Evolutionary conservation across 768 basidiomycete genomes (phyloP), one percentile per base, ranked within the genome.

Genomic region (Jaapia argillacea): DNA sequence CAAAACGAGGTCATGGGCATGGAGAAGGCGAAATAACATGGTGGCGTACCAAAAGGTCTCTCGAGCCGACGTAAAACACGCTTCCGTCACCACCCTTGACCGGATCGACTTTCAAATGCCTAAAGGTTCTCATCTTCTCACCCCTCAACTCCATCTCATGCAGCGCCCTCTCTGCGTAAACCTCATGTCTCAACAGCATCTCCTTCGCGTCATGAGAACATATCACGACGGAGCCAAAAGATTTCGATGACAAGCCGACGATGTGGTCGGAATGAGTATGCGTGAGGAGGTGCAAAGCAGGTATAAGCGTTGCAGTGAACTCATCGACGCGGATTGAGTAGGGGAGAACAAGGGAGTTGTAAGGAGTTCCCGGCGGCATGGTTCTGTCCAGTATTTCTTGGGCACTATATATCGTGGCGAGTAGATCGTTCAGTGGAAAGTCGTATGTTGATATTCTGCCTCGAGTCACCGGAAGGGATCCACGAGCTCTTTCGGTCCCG

Each of bases 211-310:
- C 85, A 4, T 67, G 60, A 0, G 91, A 89, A 61, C 90, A 93
- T 44, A 86, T 61, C 6, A 96, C 76, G 2, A 65, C 68, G 35
- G 77, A 75, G 2, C 74, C 77, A 54, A 93, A 92, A 0, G 79
- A 81, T 45, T 79, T 76, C 20, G 85, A 74, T 16, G 79, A 71
- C 22, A 96, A 70, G 3, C 93, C 91, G 35, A 62, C 63, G 42
- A 90, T 71, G 55, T 96, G 92, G 61, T 94, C 92, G 0, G 90
- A 73, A 62, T 94, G 93, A 0, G 90, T 86, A 56, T 96, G 91
- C 0, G 84, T 79, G 43, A 96, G 73, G n/a, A 96, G 74, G 57
- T 88, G 77, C 7, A 91, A 60, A 6, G 65, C 57, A 4, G 71
- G 67, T 6, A 64, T 44, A 35, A 61, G 53, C 6, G 61, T 55